phyloP scores from a whole-genome alignment of 495 filamentous ascomycete genomes.

The Bombardia bombarda region DNA sequence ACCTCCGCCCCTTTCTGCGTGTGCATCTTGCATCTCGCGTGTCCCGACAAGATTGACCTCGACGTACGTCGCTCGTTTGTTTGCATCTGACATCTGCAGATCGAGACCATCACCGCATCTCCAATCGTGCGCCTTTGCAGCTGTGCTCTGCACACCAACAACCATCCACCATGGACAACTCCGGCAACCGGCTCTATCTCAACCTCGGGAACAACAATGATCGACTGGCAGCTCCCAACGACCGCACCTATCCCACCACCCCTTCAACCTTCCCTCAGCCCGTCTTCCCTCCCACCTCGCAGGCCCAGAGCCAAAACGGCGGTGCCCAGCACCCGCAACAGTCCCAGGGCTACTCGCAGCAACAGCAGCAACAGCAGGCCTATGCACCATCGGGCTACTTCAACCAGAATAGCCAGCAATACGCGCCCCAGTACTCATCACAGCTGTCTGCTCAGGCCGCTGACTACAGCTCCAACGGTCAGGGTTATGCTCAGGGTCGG shows the following conservation, averaged over 20 bases:
- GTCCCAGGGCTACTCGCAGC: conserved; percentile 18
- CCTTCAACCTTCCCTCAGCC: conserved; percentile 95
- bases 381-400: conserved; percentile 22
- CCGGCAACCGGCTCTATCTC: conserved; percentile 59
- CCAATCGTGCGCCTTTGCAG: no score
- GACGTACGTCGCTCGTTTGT: no score
- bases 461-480: conserved; percentile 24
- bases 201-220: conserved; percentile 65
- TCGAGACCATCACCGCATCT: no score
- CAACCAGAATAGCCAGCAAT: conserved; percentile 28
- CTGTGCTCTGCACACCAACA: no score
- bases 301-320: conserved; percentile 18
- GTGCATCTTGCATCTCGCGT: no score
- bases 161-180: conserved; percentile 37
- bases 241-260: conserved; percentile 89
- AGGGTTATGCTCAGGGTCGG: conserved; percentile 50
- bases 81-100: no score
- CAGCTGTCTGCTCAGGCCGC: conserved; percentile 18
- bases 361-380: conserved; percentile 39
- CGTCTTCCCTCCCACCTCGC: conserved; percentile 44
- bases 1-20: no score
- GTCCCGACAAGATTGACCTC: no score
- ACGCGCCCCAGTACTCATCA: conserved; percentile 27
- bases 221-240: conserved; percentile 56
- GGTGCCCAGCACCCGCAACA: conserved; percentile 19